Evolutionary conservation across 352 stramenopile species (phyloP), one percentile per base, ranked within the genome.

Genomic region (Pythium myriotylum): DNA sequence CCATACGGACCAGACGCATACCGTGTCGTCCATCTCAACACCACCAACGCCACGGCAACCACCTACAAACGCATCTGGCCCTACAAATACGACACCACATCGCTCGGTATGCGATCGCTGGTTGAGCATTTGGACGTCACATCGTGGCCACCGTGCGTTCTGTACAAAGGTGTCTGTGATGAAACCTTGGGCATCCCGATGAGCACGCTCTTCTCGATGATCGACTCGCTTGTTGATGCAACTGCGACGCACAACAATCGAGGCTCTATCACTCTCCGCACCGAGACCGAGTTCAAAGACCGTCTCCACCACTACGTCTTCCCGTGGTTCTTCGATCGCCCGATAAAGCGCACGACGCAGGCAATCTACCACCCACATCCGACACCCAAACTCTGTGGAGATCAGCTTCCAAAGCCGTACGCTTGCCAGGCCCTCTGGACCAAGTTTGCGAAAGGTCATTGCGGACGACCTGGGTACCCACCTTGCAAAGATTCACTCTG

Each of bases 51-150:
- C 23, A 58, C 60, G 14, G n/a, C 20, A 0, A 17, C 19, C 19
- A 12, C 22, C 2, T 35, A 20, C 2, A 59, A n/a, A 1, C 13
- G 10, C 10, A 33, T 33, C 41, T 65, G 62, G 62, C 17, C 33
- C 4, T 70, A 62, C 55, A 70, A 64, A 29, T 70, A 65, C 35
- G 62, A 65, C 55, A 62, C 62, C 13, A 70, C 62, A 5, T 70
- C 62, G 8, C 29, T 63, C 23, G 33, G 37, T 0, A 68, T 68
- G 61, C 61, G 61, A 4, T 20, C 61, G 6, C 9, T 59, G 4
- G 61, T 53, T 2, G 3, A 49, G 17, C 24, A 55, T 20, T 48
- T 68, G 0, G 13, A 29, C 2, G 20, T 68, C 6, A 17, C 37
- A 0, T 5, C 45, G 29, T 68, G 61, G 61, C 29, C 54, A 2